phyloP scores from a whole-genome alignment of 192 early-diverging fungal genomes.

The Linnemannia hyalina region DNA sequence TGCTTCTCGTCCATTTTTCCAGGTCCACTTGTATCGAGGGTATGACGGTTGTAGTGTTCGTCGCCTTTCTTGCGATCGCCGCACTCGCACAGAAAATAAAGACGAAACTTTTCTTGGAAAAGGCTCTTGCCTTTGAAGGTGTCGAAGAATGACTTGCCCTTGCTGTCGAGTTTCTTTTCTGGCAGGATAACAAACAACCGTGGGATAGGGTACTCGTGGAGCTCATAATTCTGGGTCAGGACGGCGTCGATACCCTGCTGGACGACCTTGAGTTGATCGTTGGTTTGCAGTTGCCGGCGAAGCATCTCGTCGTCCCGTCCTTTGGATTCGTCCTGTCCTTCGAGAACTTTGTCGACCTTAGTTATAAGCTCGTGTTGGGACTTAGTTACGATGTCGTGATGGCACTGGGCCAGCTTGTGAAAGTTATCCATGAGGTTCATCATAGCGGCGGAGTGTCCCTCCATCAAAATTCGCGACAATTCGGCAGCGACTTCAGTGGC shows the following conservation, averaged over 20 bases:
- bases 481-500: no score
- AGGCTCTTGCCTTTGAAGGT: neutral
- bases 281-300: neutral
- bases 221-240: conserved; percentile 22
- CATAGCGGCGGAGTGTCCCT: no score
- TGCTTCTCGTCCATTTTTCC: neutral
- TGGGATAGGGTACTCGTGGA: conserved; percentile 23
- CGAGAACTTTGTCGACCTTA: neutral
- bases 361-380: no score
- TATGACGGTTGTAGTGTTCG: neutral
- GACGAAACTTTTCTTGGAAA: neutral
- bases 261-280: conserved; percentile 5
- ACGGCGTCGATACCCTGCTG: conserved; percentile 1
- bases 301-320: neutral
- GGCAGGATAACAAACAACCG: conserved; percentile 10
- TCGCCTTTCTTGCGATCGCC: neutral
- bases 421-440: no score
- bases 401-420: neutral
- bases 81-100: conserved; percentile 13
- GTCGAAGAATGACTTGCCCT: neutral
- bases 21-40: neutral
- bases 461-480: no score
- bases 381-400: neutral
- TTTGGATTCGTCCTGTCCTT: neutral
- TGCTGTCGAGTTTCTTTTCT: neutral